Conservation (phyloP, 768 basidiomycete species). For the Boletus eberwhitei region DNA sequence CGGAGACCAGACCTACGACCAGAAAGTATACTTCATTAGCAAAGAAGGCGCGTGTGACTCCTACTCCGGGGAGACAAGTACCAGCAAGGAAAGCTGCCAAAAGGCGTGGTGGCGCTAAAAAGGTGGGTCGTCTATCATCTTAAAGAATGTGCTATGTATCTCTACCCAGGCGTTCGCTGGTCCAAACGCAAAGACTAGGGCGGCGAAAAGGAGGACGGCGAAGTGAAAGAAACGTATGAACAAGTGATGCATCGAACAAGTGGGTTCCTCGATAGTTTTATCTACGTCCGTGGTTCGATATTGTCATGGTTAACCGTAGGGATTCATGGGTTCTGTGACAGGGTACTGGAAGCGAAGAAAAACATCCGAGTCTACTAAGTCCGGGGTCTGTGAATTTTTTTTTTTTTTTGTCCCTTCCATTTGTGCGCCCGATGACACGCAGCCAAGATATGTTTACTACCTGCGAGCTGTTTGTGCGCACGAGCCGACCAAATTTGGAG, state of each 20-base stretch:
- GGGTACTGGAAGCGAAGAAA: conserved; percentile 10
- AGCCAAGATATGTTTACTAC: background rate
- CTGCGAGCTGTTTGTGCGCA: background rate
- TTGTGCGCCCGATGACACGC: background rate
- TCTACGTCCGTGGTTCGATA: conserved; percentile 5
- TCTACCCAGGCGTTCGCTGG: conserved; percentile 3
- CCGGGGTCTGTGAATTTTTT: background rate
- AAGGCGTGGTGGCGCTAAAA: conserved; percentile 2
- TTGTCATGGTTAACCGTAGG: too few relatives aligned
- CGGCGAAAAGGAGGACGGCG: background rate
- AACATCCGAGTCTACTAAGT: background rate
- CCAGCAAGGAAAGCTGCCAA: conserved; percentile 3
- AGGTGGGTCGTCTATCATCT: conserved; percentile 4
- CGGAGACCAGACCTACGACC: conserved; percentile 1
- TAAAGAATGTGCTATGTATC: background rate
- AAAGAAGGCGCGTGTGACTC: conserved; percentile 21
- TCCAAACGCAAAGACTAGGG: conserved; percentile 1
- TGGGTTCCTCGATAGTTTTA: background rate
- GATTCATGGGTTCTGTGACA: too few relatives aligned
- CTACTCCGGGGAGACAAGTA: conserved; percentile 6
- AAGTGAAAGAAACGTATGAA: background rate
- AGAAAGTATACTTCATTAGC: conserved; percentile 25
- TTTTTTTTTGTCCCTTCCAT: background rate
- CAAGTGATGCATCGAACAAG: too few relatives aligned
- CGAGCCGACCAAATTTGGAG: background rate